Evolutionary conservation across 768 basidiomycete species (phyloP), one percentile per base, ranked within the genome.

Genomic region (Lactifluus volemus): DNA sequence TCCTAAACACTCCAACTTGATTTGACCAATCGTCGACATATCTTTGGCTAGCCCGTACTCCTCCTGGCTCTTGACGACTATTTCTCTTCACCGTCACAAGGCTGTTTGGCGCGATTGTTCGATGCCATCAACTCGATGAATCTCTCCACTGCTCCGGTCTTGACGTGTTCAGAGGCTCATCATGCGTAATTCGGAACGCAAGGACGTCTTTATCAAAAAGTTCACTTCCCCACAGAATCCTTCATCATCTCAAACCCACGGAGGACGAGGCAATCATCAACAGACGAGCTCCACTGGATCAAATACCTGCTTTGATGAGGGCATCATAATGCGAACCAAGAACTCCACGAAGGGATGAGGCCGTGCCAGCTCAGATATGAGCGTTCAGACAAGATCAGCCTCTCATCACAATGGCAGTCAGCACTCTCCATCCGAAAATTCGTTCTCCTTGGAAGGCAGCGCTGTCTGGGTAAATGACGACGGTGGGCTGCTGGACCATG

Each of bases 61-160:
- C 77, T 97, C 2, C 86, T 98, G 69, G 95, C 96, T 5, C 80
- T 99, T 49, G 93, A 98, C 70, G 93, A 98, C 73, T 99, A 98
- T 74, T 93, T 95, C 72, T 77, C 81, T 29, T 81, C 87, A 64
- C 94, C 95, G 0, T 93, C 92, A 0, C 85, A 95, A 70, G 90
- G 91, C 65, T 90, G 92, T 67, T 84, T 99, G 14, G 84, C 89
- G 3, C 85, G 89, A 3, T 79, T 99, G 3, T 98, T 93, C 70
- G 91, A 96, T 66, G 85, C 94, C 5, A 86, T 98, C 63, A 98
- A 98, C 71, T 84, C 89, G 6, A 92, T 98, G 82, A 84, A 96
- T 68, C 77, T 92, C 19, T 80, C 85, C n/a, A 80, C 78, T 10
- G 84, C 89, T 29, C 97, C 97, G 2, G 71, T 76, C 5, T 76